Conservation (phyloP, 2,329 filamentous ascomycete genomes). For the Beauveria rudraprayagi region DNA sequence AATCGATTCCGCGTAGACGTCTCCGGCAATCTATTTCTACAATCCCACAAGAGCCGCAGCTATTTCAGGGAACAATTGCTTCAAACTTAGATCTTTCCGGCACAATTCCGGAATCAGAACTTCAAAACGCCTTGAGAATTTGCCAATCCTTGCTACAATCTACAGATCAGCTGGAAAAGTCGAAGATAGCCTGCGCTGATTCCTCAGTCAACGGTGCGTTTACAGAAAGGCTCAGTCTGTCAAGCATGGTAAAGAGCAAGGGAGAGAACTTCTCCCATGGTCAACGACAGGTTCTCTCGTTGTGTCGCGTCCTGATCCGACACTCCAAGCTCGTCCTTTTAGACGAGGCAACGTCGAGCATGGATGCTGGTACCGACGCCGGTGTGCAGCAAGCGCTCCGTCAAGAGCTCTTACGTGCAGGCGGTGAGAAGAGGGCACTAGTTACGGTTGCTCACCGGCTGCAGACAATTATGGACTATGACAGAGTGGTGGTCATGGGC, state of each 20-base stretch:
- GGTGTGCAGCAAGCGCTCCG: constrained; percentile 45
- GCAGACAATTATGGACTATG: constrained; percentile 51
- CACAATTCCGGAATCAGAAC: constrained; percentile 41
- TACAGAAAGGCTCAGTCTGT: constrained; percentile 26
- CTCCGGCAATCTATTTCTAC: constrained; percentile 49
- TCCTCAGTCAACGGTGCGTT: constrained; percentile 17
- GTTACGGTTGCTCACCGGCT: constrained; percentile 52
- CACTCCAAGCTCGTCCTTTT: constrained; percentile 46
- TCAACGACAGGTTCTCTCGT: constrained; percentile 48
- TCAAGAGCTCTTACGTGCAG: constrained; percentile 36
- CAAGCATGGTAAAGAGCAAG: constrained; percentile 40
- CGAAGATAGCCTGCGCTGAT: constrained; percentile 16
- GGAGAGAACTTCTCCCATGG: constrained; percentile 52
- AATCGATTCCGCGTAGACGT: constrained; percentile 37
- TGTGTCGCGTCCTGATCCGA: constrained; percentile 47
- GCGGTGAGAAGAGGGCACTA: constrained; percentile 37
- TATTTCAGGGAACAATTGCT: constrained; percentile 45
- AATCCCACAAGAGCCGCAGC: constrained; percentile 50
- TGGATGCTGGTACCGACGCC: constrained; percentile 49
- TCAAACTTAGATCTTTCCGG: constrained; percentile 58
- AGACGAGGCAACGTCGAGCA: constrained; percentile 52
- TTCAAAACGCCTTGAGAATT: constrained; percentile 52
- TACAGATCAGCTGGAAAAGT: constrained; percentile 29
- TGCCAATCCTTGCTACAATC: constrained; percentile 51
- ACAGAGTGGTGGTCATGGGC: constrained; percentile 49